Evolutionary conservation across 345 rosid species (phyloP).

Genomic region (Populus pruinosa): DNA sequence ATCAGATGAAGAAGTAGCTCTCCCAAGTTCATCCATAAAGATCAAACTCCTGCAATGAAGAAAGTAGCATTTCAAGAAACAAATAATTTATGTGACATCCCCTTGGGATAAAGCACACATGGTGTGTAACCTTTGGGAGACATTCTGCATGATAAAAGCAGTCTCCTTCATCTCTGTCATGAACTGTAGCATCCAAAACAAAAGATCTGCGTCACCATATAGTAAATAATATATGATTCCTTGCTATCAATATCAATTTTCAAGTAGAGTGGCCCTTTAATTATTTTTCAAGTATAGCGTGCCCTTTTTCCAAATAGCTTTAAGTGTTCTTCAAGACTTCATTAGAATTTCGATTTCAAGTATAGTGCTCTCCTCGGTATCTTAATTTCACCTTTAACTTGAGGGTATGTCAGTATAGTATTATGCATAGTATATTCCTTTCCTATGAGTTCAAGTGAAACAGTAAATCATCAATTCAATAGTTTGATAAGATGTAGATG

Average conservation of each 20-base stretch:
- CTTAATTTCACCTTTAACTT: background rate
- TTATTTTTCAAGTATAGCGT: background rate
- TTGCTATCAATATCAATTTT: background rate
- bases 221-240: background rate
- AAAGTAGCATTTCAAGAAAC: background rate
- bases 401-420: background rate
- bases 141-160: slow-evolving; percentile 93
- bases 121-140: slow-evolving; percentile 57
- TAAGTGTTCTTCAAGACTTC: background rate
- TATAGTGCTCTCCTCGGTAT: background rate
- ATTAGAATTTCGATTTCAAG: background rate
- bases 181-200: slow-evolving; percentile 51
- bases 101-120: slow-evolving; percentile 4
- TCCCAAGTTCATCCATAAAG: slow-evolving; percentile 95
- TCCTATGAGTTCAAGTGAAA: background rate
- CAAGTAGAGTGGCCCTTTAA: background rate
- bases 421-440: background rate
- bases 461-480: background rate
- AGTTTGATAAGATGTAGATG: background rate
- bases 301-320: background rate
- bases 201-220: background rate
- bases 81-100: background rate
- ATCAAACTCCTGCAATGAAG: slow-evolving; percentile 64
- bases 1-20: slow-evolving; percentile 96
- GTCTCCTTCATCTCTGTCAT: slow-evolving; percentile 99